Evolutionary conservation across 1,284 basidiomycete species (phyloP).

Genomic region (Neonothopanus nambi): DNA sequence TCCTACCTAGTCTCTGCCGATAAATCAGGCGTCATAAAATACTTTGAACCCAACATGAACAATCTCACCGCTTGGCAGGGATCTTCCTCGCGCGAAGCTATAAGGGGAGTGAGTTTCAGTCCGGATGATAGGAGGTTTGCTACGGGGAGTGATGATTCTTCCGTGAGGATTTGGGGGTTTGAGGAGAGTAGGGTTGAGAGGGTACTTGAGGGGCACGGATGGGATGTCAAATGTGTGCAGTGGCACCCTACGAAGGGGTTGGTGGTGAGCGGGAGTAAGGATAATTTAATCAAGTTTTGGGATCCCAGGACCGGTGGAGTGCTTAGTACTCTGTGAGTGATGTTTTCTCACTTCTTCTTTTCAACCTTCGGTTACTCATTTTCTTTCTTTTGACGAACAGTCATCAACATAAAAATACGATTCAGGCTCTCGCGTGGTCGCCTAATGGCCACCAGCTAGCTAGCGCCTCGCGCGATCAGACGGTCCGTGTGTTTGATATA

Average conservation of each 20-base stretch:
- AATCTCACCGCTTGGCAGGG: conserved; percentile 94
- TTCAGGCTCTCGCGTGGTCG: conserved; percentile 90
- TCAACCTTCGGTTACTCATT: conserved; percentile 9
- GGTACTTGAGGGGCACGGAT: conserved; percentile 90
- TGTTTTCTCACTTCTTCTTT: conserved; percentile 3
- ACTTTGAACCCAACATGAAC: conserved; percentile 99
- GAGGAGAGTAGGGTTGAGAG: conserved; percentile 89
- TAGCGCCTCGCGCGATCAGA: conserved; percentile 92
- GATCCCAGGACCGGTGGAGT: conserved; percentile 90
- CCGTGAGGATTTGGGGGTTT: conserved; percentile 94
- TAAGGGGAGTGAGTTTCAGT: conserved; percentile 88
- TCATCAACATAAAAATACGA: conserved; percentile 96
- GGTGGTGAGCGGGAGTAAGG: conserved; percentile 92
- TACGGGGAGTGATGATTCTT: conserved; percentile 93
- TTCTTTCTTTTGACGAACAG: too few species aligned
- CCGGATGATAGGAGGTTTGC: conserved; percentile 92
- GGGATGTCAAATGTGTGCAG: conserved; percentile 98
- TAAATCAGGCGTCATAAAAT: conserved; percentile 94
- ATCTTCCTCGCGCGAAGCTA: conserved; percentile 77
- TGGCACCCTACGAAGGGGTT: conserved; percentile 98
- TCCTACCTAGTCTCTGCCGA: conserved; percentile 91
- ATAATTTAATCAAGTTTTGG: conserved; percentile 99
- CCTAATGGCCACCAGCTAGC: conserved; percentile 93
- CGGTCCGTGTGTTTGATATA: conserved; percentile 96
- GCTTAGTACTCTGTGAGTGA: conserved; percentile 79